Evolutionary conservation across 139 green algal species (phyloP).

Genomic region (Diplosphaera chodatii): DNA sequence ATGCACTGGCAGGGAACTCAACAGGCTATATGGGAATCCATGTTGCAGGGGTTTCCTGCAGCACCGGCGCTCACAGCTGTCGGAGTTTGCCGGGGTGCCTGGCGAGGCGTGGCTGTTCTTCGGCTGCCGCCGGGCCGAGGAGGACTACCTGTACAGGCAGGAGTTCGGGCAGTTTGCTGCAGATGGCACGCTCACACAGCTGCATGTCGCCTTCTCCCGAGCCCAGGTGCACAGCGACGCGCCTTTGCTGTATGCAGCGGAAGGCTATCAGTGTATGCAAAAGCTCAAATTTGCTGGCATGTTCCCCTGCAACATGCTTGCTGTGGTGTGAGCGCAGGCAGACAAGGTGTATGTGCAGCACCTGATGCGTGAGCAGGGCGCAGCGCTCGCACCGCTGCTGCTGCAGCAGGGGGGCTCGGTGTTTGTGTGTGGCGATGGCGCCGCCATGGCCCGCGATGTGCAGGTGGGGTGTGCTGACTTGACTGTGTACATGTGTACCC

Average conservation of each 20-base stretch:
- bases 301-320: too few relatives aligned
- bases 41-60: conserved; percentile 78
- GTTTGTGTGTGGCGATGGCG: conserved; percentile 85
- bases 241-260: background rate
- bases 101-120: conserved; percentile 75
- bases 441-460: conserved; percentile 89
- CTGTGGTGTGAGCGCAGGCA: conserved; percentile 4
- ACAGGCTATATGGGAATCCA: too few relatives aligned
- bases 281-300: too few relatives aligned
- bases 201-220: conserved; percentile 78
- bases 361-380: conserved; percentile 54
- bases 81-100: background rate
- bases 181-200: conserved; percentile 60
- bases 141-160: conserved; percentile 82
- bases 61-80: conserved; percentile 21
- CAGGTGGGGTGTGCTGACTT: conserved; percentile 19
- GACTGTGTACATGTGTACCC: too few relatives aligned
- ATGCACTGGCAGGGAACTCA: too few relatives aligned
- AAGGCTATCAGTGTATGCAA: too few relatives aligned
- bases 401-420: conserved; percentile 48
- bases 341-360: conserved; percentile 86
- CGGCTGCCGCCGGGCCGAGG: conserved; percentile 56
- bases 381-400: conserved; percentile 47
- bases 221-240: conserved; percentile 24
- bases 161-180: conserved; percentile 61